Base-by-base conservation (phyloP, 345 rosid genomes). In the Passiflora organensis region DNA sequence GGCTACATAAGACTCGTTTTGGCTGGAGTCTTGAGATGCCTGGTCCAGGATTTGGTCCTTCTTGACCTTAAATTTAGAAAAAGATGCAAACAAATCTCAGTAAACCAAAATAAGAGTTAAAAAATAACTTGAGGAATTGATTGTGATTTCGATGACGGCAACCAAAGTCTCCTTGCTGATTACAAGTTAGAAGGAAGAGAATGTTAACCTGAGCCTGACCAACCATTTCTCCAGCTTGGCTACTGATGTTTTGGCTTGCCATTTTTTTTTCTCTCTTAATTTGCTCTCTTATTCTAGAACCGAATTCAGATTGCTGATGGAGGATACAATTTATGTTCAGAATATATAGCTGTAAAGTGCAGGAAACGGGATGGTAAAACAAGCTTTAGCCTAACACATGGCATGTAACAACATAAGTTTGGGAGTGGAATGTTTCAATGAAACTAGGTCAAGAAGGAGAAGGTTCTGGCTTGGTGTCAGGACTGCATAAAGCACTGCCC, bases 131-230 rank as follows among this genome's bases (percentile, higher is more conserved):
- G 13, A 13, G 6, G 6, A 48, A 11, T 4, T 22, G 22, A 46
- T 46, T 42, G 17, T 42, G 16, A 1, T 44, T 28, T 28, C 34
- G 8, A 28, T 28, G 34, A 28, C 34, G 8, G 12, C 43, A 39
- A 10, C 12, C 5, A 1, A 10, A 10, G 43, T 15, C 13, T 4
- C n/a, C 1, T 8, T 8, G 43, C 14, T 41, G 13, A 37, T 37
- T 13, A 6, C 41, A 37, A 37, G 13, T 6, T 37, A 37, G 13
- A 6, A 37, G 13, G 9, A 12, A 19, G 28, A 25, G 43, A 2
- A 28, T 43, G 3, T 15, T n/a, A 20, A 67, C 72, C 66, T 60
- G 62, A 39, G 37, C 54, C 13, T 56, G 59, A 20, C 67, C 55
- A 9, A 19, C 21, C 14, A 48, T 4, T n/a, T 64, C 43, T 11